Evolutionary conservation across 2,329 filamentous ascomycete species (phyloP), one percentile per base, ranked within the genome.

Genomic region (Apiospora saccharicola): DNA sequence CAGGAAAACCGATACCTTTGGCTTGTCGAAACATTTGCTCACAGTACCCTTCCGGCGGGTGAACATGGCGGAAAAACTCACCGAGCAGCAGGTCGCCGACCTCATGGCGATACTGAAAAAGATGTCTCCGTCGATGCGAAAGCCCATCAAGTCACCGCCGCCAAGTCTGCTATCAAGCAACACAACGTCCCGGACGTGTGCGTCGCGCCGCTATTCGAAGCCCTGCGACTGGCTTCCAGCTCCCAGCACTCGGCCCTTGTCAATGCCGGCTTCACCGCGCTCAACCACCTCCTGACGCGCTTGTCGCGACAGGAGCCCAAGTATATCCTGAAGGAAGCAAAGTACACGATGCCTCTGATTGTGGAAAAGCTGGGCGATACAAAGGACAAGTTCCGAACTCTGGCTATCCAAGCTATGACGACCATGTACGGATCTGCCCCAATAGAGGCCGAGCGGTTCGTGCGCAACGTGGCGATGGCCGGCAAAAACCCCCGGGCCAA

Each of bases 81-180:
- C 86, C 73, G 89, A 90, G 76, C 83, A 88, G 80, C 88, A 90
- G 84, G 88, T 90, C 81, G 82, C 84, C 70, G 85, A 88, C 83
- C 83, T 90, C 75, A 78, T 86, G 75, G 82, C 83, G 67, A 82
- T 90, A 73, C 82, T 90, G 71, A 85, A 85, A 81, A 90, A 77
- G 92, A 94, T 77, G 87, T 89, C 49, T 87, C 90, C 68, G 86
- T 94, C 77, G 93, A 95, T 78, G 83, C 87, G 70, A 95, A 95
- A 80, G 88, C 94, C 75, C 86, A 90, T 75, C 88, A 90, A 71
- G 90, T 98, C 77, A 93, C 91, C 73, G 87, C 86, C 78, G 86
- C 95, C 83, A 97, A 98, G 84, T 95, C 93, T 61, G 90, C 91
- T 81, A 98, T 98, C 86, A 98, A 98, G 83, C 95, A 97, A 82